Conservation (phyloP, 805 yeast species). For the Ogataea pilisensis region DNA sequence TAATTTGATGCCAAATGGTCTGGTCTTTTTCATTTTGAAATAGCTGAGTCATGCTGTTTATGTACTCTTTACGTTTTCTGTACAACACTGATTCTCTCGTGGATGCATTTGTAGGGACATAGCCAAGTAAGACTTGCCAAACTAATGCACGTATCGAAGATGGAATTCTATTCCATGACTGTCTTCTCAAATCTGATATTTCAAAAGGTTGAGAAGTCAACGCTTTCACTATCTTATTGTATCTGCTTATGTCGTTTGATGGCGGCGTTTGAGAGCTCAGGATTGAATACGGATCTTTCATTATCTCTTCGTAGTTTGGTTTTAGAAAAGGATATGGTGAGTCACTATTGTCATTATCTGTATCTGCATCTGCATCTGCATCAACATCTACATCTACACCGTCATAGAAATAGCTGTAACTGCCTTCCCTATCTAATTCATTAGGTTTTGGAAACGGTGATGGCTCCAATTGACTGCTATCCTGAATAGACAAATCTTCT, state of each 20-base stretch:
- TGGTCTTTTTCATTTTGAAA: slow-evolving; percentile 58
- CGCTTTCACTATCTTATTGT: slow-evolving; percentile 61
- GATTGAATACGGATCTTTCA: slow-evolving; percentile 39
- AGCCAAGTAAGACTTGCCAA: slow-evolving; percentile 90
- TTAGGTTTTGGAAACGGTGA: background rate
- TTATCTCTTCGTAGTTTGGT: slow-evolving; percentile 33
- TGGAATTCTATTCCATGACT: slow-evolving; percentile 96
- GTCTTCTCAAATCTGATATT: slow-evolving; percentile 62
- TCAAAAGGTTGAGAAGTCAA: slow-evolving; percentile 56
- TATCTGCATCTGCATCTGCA: slow-evolving; percentile 8
- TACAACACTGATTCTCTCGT: slow-evolving; percentile 66
- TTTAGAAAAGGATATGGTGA: slow-evolving; percentile 22
- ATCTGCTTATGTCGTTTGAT: slow-evolving; percentile 47
- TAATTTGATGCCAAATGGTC: slow-evolving; percentile 91
- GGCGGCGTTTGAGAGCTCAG: slow-evolving; percentile 29
- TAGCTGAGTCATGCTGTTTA: slow-evolving; percentile 68
- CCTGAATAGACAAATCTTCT: slow-evolving; percentile 9
- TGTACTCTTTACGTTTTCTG: slow-evolving; percentile 82
- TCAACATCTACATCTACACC: slow-evolving; percentile 5
- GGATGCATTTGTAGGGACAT: slow-evolving; percentile 78
- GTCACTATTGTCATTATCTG: no score
- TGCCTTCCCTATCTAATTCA: background rate
- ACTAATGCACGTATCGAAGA: slow-evolving; percentile 69
- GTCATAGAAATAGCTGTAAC: background rate
- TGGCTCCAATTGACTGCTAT: background rate